Evolutionary conservation across 2,329 filamentous ascomycete genomes (phyloP).

Genomic region (Geosmithia putterillii): DNA sequence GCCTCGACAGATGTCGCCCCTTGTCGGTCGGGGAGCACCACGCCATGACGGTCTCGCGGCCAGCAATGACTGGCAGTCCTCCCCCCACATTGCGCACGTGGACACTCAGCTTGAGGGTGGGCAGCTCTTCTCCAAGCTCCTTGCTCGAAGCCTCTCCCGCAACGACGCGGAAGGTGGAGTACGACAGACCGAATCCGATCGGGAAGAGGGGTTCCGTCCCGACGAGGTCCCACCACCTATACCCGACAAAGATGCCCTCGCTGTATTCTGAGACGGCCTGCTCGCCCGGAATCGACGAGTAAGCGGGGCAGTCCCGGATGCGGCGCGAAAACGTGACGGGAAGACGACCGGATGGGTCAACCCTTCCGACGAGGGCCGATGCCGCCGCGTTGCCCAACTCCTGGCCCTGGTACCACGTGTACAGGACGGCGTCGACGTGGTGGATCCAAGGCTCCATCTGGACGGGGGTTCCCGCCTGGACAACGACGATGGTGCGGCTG

Average conservation of each 20-base stretch:
- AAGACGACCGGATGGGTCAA: constrained; percentile 56
- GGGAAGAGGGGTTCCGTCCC: constrained; percentile 51
- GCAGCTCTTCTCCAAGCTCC: no score
- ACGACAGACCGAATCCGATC: constrained; percentile 64
- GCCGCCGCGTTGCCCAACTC: constrained; percentile 58
- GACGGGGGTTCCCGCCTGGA: constrained; percentile 55
- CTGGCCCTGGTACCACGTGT: constrained; percentile 61
- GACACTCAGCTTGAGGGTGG: not conserved
- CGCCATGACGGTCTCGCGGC: not conserved
- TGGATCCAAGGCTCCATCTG: constrained; percentile 56
- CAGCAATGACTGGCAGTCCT: not conserved
- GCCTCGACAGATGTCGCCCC: not conserved
- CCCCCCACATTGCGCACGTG: not conserved
- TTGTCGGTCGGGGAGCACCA: not conserved
- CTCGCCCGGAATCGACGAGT: constrained; percentile 62
- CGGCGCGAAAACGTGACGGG: constrained; percentile 55
- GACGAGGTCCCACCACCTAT: constrained; percentile 57
- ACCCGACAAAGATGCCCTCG: constrained; percentile 63
- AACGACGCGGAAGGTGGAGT: constrained; percentile 43
- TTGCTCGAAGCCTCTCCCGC: not conserved
- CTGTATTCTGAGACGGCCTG: constrained; percentile 57
- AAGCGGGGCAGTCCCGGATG: constrained; percentile 56
- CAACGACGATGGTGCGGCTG: constrained; percentile 55
- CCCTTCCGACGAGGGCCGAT: constrained; percentile 56
- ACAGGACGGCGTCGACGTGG: constrained; percentile 39